Conservation (phyloP, 257 asterid genomes). For the Nicotiana benthamiana region DNA sequence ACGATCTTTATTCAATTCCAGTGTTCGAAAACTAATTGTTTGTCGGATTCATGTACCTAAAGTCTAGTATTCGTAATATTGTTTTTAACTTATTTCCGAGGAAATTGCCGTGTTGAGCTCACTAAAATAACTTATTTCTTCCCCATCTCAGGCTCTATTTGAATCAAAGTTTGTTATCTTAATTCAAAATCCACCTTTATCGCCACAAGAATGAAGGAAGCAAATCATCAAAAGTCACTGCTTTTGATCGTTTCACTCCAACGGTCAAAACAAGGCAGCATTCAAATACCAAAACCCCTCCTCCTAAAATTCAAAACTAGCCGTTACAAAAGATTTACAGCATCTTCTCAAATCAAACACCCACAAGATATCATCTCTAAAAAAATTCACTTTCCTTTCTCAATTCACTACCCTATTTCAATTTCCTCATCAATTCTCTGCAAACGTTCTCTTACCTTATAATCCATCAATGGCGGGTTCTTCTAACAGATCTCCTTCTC, state of each 20-base stretch:
- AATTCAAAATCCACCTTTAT: not conserved
- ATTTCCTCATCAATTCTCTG: not conserved
- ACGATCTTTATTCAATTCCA: too few species aligned
- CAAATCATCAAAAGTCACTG: not conserved
- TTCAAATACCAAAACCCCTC: conserved; percentile 16
- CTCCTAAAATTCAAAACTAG: conserved; percentile 31
- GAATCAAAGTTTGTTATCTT: not conserved
- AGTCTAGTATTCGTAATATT: too few species aligned
- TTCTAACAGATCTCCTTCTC: conserved; percentile 66
- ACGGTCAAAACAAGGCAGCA: conserved; percentile 45
- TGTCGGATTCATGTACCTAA: too few species aligned
- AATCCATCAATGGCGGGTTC: conserved; percentile 41
- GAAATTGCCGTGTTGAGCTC: too few species aligned
- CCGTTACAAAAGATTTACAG: conserved; percentile 44
- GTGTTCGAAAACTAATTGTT: too few species aligned
- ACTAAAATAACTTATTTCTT: not conserved
- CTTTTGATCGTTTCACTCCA: conserved; percentile 10
- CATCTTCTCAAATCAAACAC: conserved; percentile 26
- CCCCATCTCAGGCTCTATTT: not conserved
- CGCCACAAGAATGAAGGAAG: not conserved
- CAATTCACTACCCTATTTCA: not conserved
- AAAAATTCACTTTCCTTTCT: conserved; percentile 25
- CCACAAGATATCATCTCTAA: conserved; percentile 10
- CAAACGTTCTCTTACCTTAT: not conserved
- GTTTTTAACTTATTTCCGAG: too few species aligned